Percentiles rank a stretch among this genome's conserved stretches.
Conservation (phyloP, 1,139 yeast species). For the Ogataea hybrid region DNA sequence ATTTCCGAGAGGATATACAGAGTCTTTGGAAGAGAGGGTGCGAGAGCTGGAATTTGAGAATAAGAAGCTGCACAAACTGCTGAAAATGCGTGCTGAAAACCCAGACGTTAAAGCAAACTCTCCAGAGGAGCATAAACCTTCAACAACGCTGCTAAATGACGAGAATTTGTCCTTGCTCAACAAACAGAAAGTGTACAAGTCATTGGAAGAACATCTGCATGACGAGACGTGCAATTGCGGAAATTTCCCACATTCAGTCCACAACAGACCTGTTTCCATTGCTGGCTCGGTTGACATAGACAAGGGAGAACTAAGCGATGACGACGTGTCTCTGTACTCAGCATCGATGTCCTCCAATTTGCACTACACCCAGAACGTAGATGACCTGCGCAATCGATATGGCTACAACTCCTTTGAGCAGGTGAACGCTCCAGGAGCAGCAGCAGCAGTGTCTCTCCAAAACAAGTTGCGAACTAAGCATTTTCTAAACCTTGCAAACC, state of each 20-base stretch:
- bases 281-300: slow-evolving; percentile 54
- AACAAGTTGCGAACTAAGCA: slow-evolving; percentile 47
- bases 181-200: slow-evolving; percentile 18
- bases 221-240: slow-evolving; percentile 57
- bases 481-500: slow-evolving; percentile 53
- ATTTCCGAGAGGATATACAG: slow-evolving; percentile 75
- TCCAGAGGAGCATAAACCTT: slow-evolving; percentile 5
- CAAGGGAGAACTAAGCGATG: slow-evolving; percentile 47
- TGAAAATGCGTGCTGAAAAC: slow-evolving; percentile 56
- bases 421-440: slow-evolving; percentile 74
- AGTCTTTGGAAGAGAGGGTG: slow-evolving; percentile 63
- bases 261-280: slow-evolving; percentile 62
- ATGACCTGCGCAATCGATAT: slow-evolving; percentile 23
- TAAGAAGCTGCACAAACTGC: slow-evolving; percentile 46
- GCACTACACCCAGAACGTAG: slow-evolving; percentile 20
- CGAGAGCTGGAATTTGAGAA: slow-evolving; percentile 60
- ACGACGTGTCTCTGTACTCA: slow-evolving; percentile 36
- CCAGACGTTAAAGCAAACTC: slow-evolving; percentile 35
- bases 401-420: slow-evolving; percentile 45
- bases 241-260: slow-evolving; percentile 52
- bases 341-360: slow-evolving; percentile 16
- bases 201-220: slow-evolving; percentile 35
- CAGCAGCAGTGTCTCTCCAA: slow-evolving; percentile 69
- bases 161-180: slow-evolving; percentile 28
- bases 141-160: slow-evolving; percentile 20